Conservation (phyloP, 345 rosid species). For the Brassica juncea region DNA sequence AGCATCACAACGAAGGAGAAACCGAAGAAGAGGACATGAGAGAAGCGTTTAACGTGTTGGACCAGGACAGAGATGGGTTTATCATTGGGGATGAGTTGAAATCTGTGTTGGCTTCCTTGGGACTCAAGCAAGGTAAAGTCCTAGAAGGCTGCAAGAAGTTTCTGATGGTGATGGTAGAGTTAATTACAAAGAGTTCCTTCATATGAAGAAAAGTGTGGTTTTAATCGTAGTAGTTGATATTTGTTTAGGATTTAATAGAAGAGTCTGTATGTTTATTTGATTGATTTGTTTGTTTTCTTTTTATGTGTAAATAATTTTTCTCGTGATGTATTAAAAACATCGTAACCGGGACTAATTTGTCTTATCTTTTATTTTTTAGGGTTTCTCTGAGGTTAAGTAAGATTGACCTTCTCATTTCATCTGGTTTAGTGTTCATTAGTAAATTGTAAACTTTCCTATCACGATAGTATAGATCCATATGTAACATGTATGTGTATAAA, state of each 20-base stretch:
- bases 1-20: conserved; percentile 37
- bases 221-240: conserved; percentile 32
- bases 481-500: too few species aligned
- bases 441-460: conserved; percentile 7
- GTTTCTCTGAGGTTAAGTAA: conserved; percentile 16
- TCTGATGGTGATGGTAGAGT: conserved; percentile 45
- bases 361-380: conserved; percentile 5
- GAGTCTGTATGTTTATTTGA: conserved; percentile 15
- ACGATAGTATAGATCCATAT: background rate
- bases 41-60: conserved; percentile 45
- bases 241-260: conserved; percentile 12
- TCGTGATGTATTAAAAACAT: conserved; percentile 6
- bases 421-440: background rate
- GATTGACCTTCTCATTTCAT: conserved; percentile 11
- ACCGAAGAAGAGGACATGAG: conserved; percentile 45
- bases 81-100: conserved; percentile 41
- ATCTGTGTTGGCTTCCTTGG: conserved; percentile 40
- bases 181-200: conserved; percentile 41
- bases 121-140: conserved; percentile 42
- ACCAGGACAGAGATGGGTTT: conserved; percentile 43
- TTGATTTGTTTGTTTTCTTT: conserved; percentile 32
- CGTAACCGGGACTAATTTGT: background rate
- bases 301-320: conserved; percentile 26
- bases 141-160: conserved; percentile 40
- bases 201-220: conserved; percentile 43